phyloP scores from a whole-genome alignment of 2,329 filamentous ascomycete species.

The Fusarium humuli region DNA sequence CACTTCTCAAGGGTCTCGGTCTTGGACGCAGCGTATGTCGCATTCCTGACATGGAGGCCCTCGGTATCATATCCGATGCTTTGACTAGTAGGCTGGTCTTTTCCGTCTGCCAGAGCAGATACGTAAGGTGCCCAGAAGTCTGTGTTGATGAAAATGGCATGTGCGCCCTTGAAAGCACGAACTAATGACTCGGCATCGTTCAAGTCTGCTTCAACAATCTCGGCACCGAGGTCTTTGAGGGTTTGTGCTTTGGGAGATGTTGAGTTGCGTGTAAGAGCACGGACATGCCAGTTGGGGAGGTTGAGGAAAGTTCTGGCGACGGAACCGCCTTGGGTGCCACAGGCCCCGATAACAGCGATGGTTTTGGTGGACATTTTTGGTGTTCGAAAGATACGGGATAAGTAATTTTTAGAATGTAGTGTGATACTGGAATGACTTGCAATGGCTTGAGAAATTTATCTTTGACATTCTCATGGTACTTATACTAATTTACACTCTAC shows the following conservation, averaged over 20 bases:
- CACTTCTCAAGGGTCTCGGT: slow-evolving; percentile 56
- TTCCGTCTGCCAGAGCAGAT: slow-evolving; percentile 51
- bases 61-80: slow-evolving; percentile 59
- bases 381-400: too few species aligned
- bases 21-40: slow-evolving; percentile 61
- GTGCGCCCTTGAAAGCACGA: slow-evolving; percentile 55
- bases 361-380: slow-evolving; percentile 43
- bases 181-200: slow-evolving; percentile 54
- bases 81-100: slow-evolving; percentile 50
- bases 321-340: slow-evolving; percentile 61
- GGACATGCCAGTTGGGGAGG: slow-evolving; percentile 54
- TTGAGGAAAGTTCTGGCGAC: slow-evolving; percentile 58
- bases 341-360: slow-evolving; percentile 59
- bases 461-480: background rate
- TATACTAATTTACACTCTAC: background rate
- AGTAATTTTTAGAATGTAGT: too few species aligned
- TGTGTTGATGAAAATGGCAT: slow-evolving; percentile 64
- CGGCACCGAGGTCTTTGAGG: slow-evolving; percentile 54
- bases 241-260: slow-evolving; percentile 54
- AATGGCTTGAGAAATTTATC: background rate
- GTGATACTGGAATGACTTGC: background rate
- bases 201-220: slow-evolving; percentile 59
- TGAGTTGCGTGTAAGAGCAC: slow-evolving; percentile 59
- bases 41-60: slow-evolving; percentile 63
- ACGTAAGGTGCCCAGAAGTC: slow-evolving; percentile 63